These are phyloP conservation scores for Maudiozyma bulderi DNA, from an alignment of 805 yeast genomes.

Conservation along the genomic window DNA sequence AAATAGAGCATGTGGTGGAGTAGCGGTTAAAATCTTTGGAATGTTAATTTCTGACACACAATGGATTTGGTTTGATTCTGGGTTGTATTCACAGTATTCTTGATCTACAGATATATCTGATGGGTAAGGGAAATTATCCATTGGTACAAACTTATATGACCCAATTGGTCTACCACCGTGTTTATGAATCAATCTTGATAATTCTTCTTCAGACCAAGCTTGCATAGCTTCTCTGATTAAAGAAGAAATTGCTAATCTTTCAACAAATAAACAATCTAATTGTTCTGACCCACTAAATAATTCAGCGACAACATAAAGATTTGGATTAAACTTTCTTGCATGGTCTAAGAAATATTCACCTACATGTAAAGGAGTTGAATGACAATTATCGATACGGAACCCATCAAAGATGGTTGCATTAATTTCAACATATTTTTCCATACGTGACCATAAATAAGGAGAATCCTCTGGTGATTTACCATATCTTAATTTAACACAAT, in stretches of 20 bases:
- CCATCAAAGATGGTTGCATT: conserved; percentile 77
- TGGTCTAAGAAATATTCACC: conserved; percentile 82
- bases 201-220: conserved; percentile 80
- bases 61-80: conserved; percentile 12
- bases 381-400: conserved; percentile 89
- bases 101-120: conserved; percentile 36
- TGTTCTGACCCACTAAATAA: conserved; percentile 87
- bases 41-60: conserved; percentile 54
- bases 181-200: conserved; percentile 75
- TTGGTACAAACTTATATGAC: conserved; percentile 69
- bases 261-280: conserved; percentile 83
- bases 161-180: conserved; percentile 97
- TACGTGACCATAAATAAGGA: conserved; percentile 81
- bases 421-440: conserved; percentile 63
- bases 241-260: conserved; percentile 79
- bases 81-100: conserved; percentile 13
- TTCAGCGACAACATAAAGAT: conserved; percentile 89
- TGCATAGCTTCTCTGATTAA: conserved; percentile 96
- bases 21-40: conserved; percentile 54
- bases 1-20: conserved; percentile 85
- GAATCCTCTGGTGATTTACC: conserved; percentile 73
- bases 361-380: conserved; percentile 91
- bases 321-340: conserved; percentile 77
- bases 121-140: conserved; percentile 65
- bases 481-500: conserved; percentile 86